These are phyloP conservation scores for Phellinidium pouzarii DNA, from an alignment of 1,284 basidiomycete species.

Conservation along the genomic window DNA sequence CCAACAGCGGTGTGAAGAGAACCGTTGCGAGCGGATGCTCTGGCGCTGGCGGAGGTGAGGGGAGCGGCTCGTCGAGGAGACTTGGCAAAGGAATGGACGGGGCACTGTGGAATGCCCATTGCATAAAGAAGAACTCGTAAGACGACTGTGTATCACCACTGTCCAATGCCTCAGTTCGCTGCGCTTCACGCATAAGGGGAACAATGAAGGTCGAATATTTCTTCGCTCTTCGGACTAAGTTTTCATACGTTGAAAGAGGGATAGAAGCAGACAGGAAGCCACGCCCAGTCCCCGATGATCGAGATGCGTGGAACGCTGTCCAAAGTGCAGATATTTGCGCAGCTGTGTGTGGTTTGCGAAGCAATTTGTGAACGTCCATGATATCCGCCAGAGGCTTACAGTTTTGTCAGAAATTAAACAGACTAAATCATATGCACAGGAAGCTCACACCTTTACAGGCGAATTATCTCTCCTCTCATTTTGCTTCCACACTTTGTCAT, in stretches of 20 bases:
- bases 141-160: conserved; percentile 36
- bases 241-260: conserved; percentile 64
- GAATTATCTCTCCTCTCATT: conserved; percentile 54
- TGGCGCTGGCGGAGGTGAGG: conserved; percentile 21
- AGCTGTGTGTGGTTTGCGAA: conserved; percentile 63
- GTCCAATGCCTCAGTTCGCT: conserved; percentile 25
- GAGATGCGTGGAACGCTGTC: conserved; percentile 83
- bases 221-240: conserved; percentile 48
- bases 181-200: conserved; percentile 55
- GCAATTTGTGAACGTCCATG: conserved; percentile 67
- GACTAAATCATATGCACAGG: conserved; percentile 5
- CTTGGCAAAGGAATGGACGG: conserved; percentile 43
- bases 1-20: conserved; percentile 89
- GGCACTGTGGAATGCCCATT: conserved; percentile 75
- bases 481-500: conserved; percentile 18
- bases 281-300: conserved; percentile 68
- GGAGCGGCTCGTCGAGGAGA: conserved; percentile 35
- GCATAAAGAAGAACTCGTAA: conserved; percentile 84
- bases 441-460: conserved; percentile 50
- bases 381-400: conserved; percentile 72
- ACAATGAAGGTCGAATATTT: conserved; percentile 74
- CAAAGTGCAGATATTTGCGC: conserved; percentile 75
- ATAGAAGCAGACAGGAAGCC: conserved; percentile 81
- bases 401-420: conserved; percentile 4
- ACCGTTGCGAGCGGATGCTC: conserved; percentile 59